Evolutionary conservation across 768 basidiomycete species (phyloP).

Genomic region (Pleurotus cornucopiae): DNA sequence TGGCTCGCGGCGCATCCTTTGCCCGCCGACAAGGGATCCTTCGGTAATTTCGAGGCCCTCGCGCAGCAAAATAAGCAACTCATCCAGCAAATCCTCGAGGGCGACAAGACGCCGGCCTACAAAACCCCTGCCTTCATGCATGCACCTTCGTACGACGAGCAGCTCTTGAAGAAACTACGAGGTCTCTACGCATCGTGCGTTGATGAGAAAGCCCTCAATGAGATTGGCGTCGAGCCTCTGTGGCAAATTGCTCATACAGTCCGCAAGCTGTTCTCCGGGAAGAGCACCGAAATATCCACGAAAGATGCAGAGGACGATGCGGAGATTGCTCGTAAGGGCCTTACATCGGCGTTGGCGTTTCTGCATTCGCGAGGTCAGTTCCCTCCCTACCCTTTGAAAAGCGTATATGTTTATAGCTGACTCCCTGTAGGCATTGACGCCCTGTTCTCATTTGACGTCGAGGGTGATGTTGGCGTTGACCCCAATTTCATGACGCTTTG

Average conservation of each 20-base stretch:
- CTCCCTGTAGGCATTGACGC: slow-evolving; percentile 59
- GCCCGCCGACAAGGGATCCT: slow-evolving; percentile 78
- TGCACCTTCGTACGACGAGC: slow-evolving; percentile 41
- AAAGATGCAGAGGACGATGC: slow-evolving; percentile 11
- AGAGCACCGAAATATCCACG: slow-evolving; percentile 34
- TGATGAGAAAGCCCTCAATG: slow-evolving; percentile 73
- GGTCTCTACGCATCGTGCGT: slow-evolving; percentile 79
- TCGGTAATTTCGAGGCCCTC: slow-evolving; percentile 69
- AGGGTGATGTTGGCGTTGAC: slow-evolving; percentile 84
- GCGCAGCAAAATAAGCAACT: slow-evolving; percentile 74
- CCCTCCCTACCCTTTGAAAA: not conserved
- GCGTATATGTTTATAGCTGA: too few species aligned
- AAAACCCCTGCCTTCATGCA: slow-evolving; percentile 10
- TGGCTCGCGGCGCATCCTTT: slow-evolving; percentile 84
- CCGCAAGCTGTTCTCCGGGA: slow-evolving; percentile 43
- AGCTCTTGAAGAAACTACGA: slow-evolving; percentile 61
- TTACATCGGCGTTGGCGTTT: slow-evolving; percentile 82
- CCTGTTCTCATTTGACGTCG: slow-evolving; percentile 77
- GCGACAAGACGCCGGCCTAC: slow-evolving; percentile 29
- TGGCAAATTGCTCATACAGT: slow-evolving; percentile 61
- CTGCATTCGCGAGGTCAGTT: slow-evolving; percentile 78
- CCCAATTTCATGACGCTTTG: slow-evolving; percentile 83
- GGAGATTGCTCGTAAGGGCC: slow-evolving; percentile 39
- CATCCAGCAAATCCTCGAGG: slow-evolving; percentile 67
- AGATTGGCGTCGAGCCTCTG: slow-evolving; percentile 68